phyloP scores from a whole-genome alignment of 306 rosid species.

The Begonia masoniana region DNA sequence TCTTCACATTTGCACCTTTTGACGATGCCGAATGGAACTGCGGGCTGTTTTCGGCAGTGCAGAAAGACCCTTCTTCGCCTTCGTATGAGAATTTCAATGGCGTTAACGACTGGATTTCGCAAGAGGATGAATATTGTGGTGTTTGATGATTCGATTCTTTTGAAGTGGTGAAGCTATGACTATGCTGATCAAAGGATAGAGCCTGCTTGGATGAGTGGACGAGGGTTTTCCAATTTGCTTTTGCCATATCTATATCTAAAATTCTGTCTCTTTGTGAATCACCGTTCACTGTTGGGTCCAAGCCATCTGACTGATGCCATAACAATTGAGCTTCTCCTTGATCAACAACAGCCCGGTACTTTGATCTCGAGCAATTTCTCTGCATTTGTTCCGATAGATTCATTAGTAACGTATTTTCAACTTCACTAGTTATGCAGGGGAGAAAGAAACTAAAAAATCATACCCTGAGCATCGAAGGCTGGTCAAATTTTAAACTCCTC shows the following conservation, averaged over 20 bases:
- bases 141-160: slow-evolving; percentile 28
- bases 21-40: slow-evolving; percentile 47
- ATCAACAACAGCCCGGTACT: slow-evolving; percentile 11
- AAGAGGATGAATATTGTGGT: slow-evolving; percentile 28
- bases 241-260: slow-evolving; percentile 43
- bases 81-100: slow-evolving; percentile 26
- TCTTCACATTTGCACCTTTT: slow-evolving; percentile 30
- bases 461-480: slow-evolving; percentile 34
- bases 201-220: slow-evolving; percentile 23
- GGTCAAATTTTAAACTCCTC: slow-evolving; percentile 46
- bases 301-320: slow-evolving; percentile 13
- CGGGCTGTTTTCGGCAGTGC: slow-evolving; percentile 52
- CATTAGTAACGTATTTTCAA: background rate
- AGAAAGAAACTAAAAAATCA: background rate
- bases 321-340: slow-evolving; percentile 11
- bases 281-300: slow-evolving; percentile 20
- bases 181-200: slow-evolving; percentile 23
- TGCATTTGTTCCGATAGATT: slow-evolving; percentile 15
- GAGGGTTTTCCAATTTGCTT: slow-evolving; percentile 36
- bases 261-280: slow-evolving; percentile 32
- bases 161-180: slow-evolving; percentile 37
- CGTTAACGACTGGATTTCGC: slow-evolving; percentile 33
- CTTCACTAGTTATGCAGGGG: background rate
- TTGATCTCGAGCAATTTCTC: slow-evolving; percentile 51
- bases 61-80: slow-evolving; percentile 45